phyloP scores from a whole-genome alignment of 1,139 yeast genomes.

The Blastobotrys ciferrii region DNA sequence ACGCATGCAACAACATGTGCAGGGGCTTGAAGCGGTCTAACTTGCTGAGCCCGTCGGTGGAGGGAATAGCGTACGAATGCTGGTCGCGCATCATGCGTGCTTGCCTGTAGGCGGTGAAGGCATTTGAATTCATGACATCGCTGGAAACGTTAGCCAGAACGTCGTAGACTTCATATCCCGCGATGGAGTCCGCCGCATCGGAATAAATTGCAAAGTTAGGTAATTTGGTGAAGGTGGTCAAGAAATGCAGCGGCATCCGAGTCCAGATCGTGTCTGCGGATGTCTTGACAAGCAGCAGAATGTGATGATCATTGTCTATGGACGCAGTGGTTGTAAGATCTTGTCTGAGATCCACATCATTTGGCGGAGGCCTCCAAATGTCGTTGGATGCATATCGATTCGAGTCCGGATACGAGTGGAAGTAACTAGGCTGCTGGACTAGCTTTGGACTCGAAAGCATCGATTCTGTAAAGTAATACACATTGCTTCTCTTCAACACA shows the following conservation, averaged over 20 bases:
- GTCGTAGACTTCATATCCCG: constrained; percentile 36
- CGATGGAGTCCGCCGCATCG: constrained; percentile 34
- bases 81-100: constrained; percentile 25
- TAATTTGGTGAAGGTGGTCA: constrained; percentile 35
- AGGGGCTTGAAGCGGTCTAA: constrained; percentile 38
- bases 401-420: constrained; percentile 31
- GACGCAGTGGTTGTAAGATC: background rate
- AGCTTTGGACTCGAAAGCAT: background rate
- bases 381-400: constrained; percentile 33
- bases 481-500: background rate
- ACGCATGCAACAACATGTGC: constrained; percentile 38
- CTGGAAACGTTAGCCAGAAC: constrained; percentile 32
- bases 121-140: constrained; percentile 21
- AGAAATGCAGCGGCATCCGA: constrained; percentile 38
- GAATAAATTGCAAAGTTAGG: constrained; percentile 37
- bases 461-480: background rate
- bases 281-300: constrained; percentile 37
- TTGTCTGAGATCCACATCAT: constrained; percentile 17
- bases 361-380: constrained; percentile 35
- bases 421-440: constrained; percentile 19
- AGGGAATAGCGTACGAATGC: constrained; percentile 16
- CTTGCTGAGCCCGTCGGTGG: constrained; percentile 30
- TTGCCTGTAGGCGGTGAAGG: constrained; percentile 30
- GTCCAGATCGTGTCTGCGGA: constrained; percentile 38
- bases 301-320: constrained; percentile 5